Base-by-base conservation (phyloP, 352 stramenopile species). In the Globisporangium cystogenes region DNA sequence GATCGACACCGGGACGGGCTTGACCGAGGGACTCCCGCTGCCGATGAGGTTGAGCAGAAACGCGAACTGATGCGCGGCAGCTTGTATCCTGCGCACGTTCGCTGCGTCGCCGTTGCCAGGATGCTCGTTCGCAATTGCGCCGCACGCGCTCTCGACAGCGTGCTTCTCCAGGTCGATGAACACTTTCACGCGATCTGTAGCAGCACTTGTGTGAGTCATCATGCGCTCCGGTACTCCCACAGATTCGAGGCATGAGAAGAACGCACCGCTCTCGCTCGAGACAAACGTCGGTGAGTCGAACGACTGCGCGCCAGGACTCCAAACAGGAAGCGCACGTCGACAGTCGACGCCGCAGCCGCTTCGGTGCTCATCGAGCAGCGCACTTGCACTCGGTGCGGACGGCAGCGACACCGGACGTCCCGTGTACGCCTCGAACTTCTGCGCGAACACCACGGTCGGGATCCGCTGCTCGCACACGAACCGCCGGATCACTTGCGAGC, bases 131-230 rank as follows among this genome's bases (percentile, higher is more conserved):
- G 47, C 60, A 8, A 49, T 24, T 15, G 65, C 37, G 7, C 45
- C 43, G 35, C 66, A 79, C 33, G 65, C 50, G 14, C 60, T 48
- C 20, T 39, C 54, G 37, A 82, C 55, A 7, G 59, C 51, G 35
- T 71, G 60, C 54, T 79, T 79, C 27, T 82, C 72, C 2, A 77
- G 33, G 10, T 67, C 45, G 35, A 82, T 68, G 42, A 75, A 46
- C 11, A 51, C 50, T 35, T 65, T 48, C 36, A 82, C 59, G 41
- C 45, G 56, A 55, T 51, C 69, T 82, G 57, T 16, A 48, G n/a
- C 8, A 45, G 33, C 31, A 58, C 15, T 23, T 1, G 4, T 14
- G 21, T 21, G 4, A 20, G 46, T 26, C 8, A 26, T 44, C 12
- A 3, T 15, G 4, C 21, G n/a, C 15, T 10, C 14, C 39, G 16